Percentiles rank a stretch among this genome's conserved stretches.
These are phyloP conservation scores for Linanthus parryae DNA, from an alignment of 148 eudicot species.

Conservation along the genomic window DNA sequence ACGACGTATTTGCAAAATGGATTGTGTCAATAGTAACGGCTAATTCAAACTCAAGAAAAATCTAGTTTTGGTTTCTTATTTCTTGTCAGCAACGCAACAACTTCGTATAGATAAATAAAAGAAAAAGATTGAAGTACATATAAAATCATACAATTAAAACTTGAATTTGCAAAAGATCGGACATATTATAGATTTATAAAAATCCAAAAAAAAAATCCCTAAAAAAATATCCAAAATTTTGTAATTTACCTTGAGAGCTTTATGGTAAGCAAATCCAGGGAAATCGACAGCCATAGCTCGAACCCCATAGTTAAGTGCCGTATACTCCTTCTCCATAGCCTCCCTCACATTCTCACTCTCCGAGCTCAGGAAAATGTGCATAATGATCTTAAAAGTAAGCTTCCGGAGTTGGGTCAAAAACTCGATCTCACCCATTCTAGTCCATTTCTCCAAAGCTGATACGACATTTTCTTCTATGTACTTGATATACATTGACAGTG, in stretches of 20 bases:
- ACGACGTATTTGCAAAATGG: neutral
- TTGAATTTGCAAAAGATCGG: too few relatives aligned
- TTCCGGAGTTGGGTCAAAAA: conserved; percentile 57
- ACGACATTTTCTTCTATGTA: conserved; percentile 59
- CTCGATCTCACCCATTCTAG: conserved; percentile 64
- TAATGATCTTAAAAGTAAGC: conserved; percentile 72
- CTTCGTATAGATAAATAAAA: too few relatives aligned
- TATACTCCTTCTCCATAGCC: conserved; percentile 66
- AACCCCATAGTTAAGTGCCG: conserved; percentile 61
- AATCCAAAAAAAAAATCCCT: too few relatives aligned
- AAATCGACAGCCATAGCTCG: conserved; percentile 77
- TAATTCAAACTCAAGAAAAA: too few relatives aligned
- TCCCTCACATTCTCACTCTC: conserved; percentile 59
- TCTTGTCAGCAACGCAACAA: too few relatives aligned
- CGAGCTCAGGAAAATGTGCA: conserved; percentile 71
- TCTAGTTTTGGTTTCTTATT: too few relatives aligned
- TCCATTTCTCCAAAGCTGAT: conserved; percentile 54
- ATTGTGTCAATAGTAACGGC: too few relatives aligned
- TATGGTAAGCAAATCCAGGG: conserved; percentile 80
- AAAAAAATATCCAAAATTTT: too few relatives aligned
- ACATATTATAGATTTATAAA: too few relatives aligned
- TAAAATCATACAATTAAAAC: too few relatives aligned
- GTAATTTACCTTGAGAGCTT: conserved; percentile 78
- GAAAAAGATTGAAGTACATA: too few relatives aligned
- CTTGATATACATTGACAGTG: conserved; percentile 47